Conservation (phyloP, 805 yeast genomes). For the Candida methanosorbosa region DNA sequence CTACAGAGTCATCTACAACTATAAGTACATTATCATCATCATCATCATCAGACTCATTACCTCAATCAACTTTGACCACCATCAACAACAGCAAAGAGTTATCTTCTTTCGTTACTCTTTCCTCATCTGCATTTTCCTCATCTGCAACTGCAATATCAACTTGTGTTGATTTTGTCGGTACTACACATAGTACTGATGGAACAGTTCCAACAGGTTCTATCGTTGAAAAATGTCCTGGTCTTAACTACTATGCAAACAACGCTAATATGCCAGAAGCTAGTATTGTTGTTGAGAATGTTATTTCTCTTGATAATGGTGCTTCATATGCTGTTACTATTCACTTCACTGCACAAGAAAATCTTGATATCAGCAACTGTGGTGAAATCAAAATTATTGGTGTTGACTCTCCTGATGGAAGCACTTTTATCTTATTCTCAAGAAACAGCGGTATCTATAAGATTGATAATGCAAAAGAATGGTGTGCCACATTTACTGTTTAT, state of each 20-base stretch:
- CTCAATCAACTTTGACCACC: too few relatives aligned
- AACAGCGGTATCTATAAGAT: constrained; percentile 10
- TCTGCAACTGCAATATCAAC: background rate
- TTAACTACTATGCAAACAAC: too few relatives aligned
- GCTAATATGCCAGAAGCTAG: too few relatives aligned
- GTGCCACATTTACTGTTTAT: constrained; percentile 14
- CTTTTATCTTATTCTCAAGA: constrained; percentile 11
- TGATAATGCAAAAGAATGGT: constrained; percentile 15
- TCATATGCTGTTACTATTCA: constrained; percentile 1
- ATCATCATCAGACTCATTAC: too few relatives aligned
- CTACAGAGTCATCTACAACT: too few relatives aligned
- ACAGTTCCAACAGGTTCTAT: constrained; percentile 2
- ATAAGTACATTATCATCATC: too few relatives aligned
- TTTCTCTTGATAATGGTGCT: background rate
- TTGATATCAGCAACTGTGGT: constrained; percentile 4
- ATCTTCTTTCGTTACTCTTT: too few relatives aligned
- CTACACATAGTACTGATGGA: constrained; percentile 1
- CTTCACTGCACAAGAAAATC: constrained; percentile 1
- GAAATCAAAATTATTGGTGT: constrained; percentile 15
- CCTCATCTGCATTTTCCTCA: too few relatives aligned
- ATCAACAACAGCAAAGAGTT: too few relatives aligned
- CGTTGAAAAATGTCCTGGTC: constrained; percentile 5
- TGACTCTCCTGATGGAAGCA: constrained; percentile 12
- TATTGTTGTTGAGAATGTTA: constrained; percentile 1
- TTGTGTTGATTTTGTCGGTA: constrained; percentile 3